Evolutionary conservation across 73 alveolate species (phyloP).

Genomic region (Symbiodinium natans): DNA sequence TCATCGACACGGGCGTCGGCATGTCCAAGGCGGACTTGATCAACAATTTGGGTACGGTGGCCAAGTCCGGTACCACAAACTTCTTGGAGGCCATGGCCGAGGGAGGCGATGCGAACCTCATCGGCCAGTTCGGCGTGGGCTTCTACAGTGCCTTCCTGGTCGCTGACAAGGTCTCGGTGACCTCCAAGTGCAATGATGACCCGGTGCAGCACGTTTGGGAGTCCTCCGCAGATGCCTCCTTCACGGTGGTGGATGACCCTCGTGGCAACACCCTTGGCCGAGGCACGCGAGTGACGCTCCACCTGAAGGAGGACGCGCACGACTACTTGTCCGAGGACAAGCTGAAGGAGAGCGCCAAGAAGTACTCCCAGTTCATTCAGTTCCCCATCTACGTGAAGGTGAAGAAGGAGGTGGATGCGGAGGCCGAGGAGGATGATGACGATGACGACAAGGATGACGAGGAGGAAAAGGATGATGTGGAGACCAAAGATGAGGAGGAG

Average conservation of each 20-base stretch:
- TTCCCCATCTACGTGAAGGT: constrained; percentile 99
- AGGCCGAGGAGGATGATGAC: constrained; percentile 96
- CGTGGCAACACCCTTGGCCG: constrained; percentile 99
- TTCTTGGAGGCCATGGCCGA: constrained; percentile 99
- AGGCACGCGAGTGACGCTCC: constrained; percentile 99
- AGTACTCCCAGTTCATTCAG: constrained; percentile 99
- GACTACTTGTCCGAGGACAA: constrained; percentile 96
- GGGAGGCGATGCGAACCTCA: constrained; percentile 96
- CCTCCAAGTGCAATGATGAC: constrained; percentile 97
- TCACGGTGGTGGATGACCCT: constrained; percentile 98
- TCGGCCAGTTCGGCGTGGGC: constrained; percentile 99
- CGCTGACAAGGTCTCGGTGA: constrained; percentile 98
- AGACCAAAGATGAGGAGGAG: constrained; percentile 97
- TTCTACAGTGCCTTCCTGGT: constrained; percentile 99
- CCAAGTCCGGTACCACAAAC: constrained; percentile 99
- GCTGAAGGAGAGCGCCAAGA: constrained; percentile 99
- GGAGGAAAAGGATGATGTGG: constrained; percentile 96
- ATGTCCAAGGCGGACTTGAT: constrained; percentile 98
- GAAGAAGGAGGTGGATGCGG: constrained; percentile 97
- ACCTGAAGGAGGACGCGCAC: constrained; percentile 99
- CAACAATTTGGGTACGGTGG: constrained; percentile 98
- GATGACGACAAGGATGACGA: constrained; percentile 96
- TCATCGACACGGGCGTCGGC: constrained; percentile 96
- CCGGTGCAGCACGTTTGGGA: constrained; percentile 98
- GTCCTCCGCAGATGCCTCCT: constrained; percentile 98